Evolutionary conservation across 2,329 filamentous ascomycete genomes (phyloP).

Genomic region (Exophiala sp.): DNA sequence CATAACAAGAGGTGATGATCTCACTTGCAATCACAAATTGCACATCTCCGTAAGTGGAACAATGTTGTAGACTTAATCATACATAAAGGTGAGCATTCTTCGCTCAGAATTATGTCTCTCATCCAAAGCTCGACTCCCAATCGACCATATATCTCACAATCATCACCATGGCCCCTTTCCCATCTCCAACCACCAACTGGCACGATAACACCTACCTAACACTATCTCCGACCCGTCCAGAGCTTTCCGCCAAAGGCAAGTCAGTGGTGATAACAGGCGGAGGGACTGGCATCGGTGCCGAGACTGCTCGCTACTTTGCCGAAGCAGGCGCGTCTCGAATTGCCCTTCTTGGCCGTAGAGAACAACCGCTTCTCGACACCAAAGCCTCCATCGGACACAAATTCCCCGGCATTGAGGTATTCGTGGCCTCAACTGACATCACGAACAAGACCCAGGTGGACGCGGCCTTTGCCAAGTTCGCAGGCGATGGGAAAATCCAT

Average conservation of each 20-base stretch:
- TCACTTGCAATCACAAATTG: slow-evolving; percentile 19
- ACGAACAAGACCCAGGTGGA: slow-evolving; percentile 33
- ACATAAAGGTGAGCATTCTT: background rate
- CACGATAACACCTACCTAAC: slow-evolving; percentile 27
- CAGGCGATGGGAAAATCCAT: background rate
- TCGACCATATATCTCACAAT: slow-evolving; percentile 23
- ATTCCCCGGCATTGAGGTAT: slow-evolving; percentile 36
- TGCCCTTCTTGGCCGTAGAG: slow-evolving; percentile 43
- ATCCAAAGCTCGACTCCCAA: slow-evolving; percentile 18
- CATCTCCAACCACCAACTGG: slow-evolving; percentile 38
- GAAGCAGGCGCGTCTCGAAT: slow-evolving; percentile 44
- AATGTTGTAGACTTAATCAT: slow-evolving; percentile 4
- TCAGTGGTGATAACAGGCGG: slow-evolving; percentile 45
- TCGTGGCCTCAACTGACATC: slow-evolving; percentile 34
- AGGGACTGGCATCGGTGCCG: slow-evolving; percentile 44
- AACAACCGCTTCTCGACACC: slow-evolving; percentile 35
- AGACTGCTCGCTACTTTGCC: slow-evolving; percentile 44
- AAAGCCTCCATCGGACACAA: slow-evolving; percentile 36
- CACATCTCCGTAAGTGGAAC: slow-evolving; percentile 10
- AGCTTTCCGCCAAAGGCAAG: slow-evolving; percentile 41
- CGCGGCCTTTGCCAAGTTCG: slow-evolving; percentile 34
- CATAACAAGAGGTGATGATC: background rate
- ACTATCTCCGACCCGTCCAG: slow-evolving; percentile 40
- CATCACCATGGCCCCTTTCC: slow-evolving; percentile 33
- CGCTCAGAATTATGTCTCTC: background rate